phyloP scores from a whole-genome alignment of 192 early-diverging fungal genomes.

The Coemansia sp. region DNA sequence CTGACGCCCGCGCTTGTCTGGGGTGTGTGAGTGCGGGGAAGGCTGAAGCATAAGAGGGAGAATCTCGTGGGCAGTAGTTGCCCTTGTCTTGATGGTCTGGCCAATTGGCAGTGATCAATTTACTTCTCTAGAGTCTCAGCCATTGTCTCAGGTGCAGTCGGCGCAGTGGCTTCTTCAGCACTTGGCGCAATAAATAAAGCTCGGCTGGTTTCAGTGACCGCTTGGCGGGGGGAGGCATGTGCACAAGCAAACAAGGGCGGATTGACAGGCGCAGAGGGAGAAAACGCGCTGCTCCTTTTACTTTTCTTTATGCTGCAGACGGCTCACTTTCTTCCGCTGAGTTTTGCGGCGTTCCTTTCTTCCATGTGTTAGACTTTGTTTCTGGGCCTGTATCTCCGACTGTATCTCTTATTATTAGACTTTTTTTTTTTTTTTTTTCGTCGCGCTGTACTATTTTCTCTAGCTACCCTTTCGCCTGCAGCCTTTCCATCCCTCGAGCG shows the following conservation, averaged over 20 bases:
- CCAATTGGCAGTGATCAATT: conserved; percentile 14
- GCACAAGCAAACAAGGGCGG: background rate
- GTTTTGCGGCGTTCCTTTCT: conserved; percentile 1
- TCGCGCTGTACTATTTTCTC: conserved; percentile 8
- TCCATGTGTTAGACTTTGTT: background rate
- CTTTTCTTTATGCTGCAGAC: background rate
- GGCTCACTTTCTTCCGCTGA: background rate
- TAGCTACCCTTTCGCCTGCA: conserved; percentile 2
- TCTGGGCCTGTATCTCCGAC: conserved; percentile 1
- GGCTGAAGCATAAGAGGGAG: background rate
- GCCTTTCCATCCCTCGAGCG: background rate
- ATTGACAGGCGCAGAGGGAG: conserved; percentile 3
- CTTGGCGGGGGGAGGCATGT: background rate
- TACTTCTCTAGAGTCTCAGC: conserved; percentile 22
- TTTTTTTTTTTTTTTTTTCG: background rate
- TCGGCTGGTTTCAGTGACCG: conserved; percentile 1
- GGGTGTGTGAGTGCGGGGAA: conserved; percentile 5
- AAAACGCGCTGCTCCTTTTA: conserved; percentile 4
- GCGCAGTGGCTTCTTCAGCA: conserved; percentile 4
- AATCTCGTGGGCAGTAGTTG: background rate
- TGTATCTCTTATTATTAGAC: conserved; percentile 7
- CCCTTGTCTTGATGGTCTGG: conserved; percentile 10
- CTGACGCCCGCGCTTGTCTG: background rate
- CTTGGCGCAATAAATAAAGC: background rate
- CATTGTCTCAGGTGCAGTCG: conserved; percentile 26